Evolutionary conservation across 2,329 filamentous ascomycete genomes (phyloP).

Genomic region (Immersiporthe knoxdaviesiana): DNA sequence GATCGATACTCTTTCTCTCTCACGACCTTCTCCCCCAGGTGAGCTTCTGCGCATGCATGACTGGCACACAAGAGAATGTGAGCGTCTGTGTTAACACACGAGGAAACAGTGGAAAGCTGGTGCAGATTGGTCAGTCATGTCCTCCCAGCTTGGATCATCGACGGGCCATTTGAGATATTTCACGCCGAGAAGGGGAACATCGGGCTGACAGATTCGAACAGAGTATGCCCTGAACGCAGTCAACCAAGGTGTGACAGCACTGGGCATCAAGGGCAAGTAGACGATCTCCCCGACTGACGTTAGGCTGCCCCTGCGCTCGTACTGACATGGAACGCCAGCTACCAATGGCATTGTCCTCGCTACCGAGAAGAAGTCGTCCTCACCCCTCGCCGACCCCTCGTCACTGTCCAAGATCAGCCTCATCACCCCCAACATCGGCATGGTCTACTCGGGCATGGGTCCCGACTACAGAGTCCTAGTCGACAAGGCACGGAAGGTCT

Average conservation of each 20-base stretch:
- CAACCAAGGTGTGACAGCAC: constrained; percentile 97
- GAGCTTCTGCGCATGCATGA: constrained; percentile 45
- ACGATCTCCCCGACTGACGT: constrained; percentile 10
- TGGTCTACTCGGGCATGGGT: constrained; percentile 99
- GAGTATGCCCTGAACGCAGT: constrained; percentile 99
- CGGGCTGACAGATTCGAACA: constrained; percentile 44
- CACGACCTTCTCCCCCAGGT: constrained; percentile 99
- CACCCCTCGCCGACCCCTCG: constrained; percentile 90
- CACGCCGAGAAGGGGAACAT: not conserved
- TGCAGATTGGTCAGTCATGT: constrained; percentile 78
- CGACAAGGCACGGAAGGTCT: constrained; percentile 97
- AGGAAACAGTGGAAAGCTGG: constrained; percentile 84
- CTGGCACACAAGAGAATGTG: constrained; percentile 9
- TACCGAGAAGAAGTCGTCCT: constrained; percentile 99
- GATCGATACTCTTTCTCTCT: constrained; percentile 99
- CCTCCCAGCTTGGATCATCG: constrained; percentile 44
- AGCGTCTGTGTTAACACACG: constrained; percentile 33
- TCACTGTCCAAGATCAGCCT: constrained; percentile 97
- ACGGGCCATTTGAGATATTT: constrained; percentile 13
- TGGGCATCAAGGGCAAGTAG: constrained; percentile 90
- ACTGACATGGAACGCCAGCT: constrained; percentile 55
- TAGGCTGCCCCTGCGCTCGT: not conserved
- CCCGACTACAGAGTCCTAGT: constrained; percentile 97
- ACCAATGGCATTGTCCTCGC: constrained; percentile 99
- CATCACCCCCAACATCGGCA: constrained; percentile 98